phyloP scores from a whole-genome alignment of 2,329 filamentous ascomycete species.

The Curvularia lunata region DNA sequence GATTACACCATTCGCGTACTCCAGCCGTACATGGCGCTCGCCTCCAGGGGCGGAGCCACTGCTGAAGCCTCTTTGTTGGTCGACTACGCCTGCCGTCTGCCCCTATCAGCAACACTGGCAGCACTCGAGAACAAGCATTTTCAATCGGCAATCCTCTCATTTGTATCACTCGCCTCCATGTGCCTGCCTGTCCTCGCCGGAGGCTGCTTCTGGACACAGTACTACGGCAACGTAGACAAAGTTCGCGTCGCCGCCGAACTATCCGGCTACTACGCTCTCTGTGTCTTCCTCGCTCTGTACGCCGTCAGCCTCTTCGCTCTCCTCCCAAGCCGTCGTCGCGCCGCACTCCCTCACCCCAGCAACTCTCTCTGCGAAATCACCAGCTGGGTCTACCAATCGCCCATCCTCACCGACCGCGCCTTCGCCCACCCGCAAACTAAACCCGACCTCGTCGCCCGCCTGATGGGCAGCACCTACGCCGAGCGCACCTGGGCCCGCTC shows the following conservation, averaged over 20 bases:
- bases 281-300: constrained; percentile 75
- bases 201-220: constrained; percentile 76
- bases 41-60: constrained; percentile 62
- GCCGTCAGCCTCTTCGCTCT: constrained; percentile 64
- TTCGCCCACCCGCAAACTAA: constrained; percentile 74
- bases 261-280: constrained; percentile 73
- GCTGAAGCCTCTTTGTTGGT: constrained; percentile 70
- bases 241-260: constrained; percentile 70
- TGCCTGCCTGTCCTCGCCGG: constrained; percentile 71
- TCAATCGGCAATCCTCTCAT: constrained; percentile 67
- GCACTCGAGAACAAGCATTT: constrained; percentile 68
- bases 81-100: constrained; percentile 72
- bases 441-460: constrained; percentile 69
- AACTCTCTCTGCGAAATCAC: constrained; percentile 77
- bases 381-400: constrained; percentile 76
- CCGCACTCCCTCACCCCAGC: constrained; percentile 75
- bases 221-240: constrained; percentile 50
- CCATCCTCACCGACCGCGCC: constrained; percentile 72
- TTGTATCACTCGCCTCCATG: constrained; percentile 65
- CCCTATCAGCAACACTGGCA: constrained; percentile 64
- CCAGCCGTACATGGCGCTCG: constrained; percentile 72
- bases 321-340: constrained; percentile 65
- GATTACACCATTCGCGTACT: constrained; percentile 71
- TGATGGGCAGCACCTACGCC: constrained; percentile 65
- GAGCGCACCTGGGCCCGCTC: constrained; percentile 45